phyloP scores from a whole-genome alignment of 2,329 filamentous ascomycete genomes.

The Fusarium domesticum region DNA sequence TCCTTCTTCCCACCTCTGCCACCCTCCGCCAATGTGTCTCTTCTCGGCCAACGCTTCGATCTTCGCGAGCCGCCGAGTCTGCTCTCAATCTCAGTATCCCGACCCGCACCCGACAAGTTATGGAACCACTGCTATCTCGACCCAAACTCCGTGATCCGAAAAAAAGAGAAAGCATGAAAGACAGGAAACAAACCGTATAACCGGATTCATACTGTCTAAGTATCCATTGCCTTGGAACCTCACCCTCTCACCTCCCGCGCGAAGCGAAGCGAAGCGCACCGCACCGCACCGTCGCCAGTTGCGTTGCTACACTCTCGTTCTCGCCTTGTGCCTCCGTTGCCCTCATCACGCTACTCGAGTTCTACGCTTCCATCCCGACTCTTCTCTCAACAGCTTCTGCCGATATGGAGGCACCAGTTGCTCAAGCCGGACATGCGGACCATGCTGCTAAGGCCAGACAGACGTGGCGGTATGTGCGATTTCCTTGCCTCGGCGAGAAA shows the following conservation, averaged over 20 bases:
- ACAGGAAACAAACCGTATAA: slow-evolving; percentile 30
- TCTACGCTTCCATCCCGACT: too few species aligned
- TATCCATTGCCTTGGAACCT: background rate
- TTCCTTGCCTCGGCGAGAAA: slow-evolving; percentile 4
- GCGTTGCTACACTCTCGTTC: slow-evolving; percentile 10
- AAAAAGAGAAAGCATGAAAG: slow-evolving; percentile 37
- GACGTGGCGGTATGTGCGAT: slow-evolving; percentile 39
- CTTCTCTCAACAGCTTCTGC: slow-evolving; percentile 12
- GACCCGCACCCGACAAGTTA: slow-evolving; percentile 31
- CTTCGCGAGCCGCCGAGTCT: slow-evolving; percentile 36
- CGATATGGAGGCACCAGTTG: slow-evolving; percentile 22
- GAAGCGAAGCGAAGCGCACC: background rate
- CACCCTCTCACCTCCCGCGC: background rate
- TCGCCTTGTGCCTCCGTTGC: slow-evolving; percentile 9
- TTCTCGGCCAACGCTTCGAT: slow-evolving; percentile 35
- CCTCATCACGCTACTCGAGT: slow-evolving; percentile 8
- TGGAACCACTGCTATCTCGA: slow-evolving; percentile 30
- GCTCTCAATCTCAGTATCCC: slow-evolving; percentile 24
- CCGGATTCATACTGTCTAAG: slow-evolving; percentile 21
- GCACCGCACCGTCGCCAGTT: slow-evolving; percentile 6
- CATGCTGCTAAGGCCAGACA: slow-evolving; percentile 34
- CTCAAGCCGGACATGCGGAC: slow-evolving; percentile 20
- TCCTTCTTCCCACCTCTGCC: slow-evolving; percentile 4
- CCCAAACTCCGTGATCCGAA: slow-evolving; percentile 24
- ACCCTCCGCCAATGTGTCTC: slow-evolving; percentile 37